Evolutionary conservation across 2,329 filamentous ascomycete genomes (phyloP).

Genomic region (Colletotrichum incanum): DNA sequence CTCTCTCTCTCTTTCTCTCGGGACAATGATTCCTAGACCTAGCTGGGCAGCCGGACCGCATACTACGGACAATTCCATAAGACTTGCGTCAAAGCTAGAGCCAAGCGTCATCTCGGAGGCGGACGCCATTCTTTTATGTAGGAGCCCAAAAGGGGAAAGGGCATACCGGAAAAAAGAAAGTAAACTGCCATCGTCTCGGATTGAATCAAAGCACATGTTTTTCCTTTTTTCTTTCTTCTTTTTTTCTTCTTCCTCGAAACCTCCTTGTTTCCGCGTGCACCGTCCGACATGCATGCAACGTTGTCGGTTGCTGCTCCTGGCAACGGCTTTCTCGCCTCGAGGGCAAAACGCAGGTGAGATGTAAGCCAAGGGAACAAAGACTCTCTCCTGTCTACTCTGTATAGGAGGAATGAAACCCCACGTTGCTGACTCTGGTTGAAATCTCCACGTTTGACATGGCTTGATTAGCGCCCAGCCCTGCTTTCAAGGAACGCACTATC

Average conservation of each 20-base stretch:
- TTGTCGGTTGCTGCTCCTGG: not conserved
- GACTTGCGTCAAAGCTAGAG: conserved; percentile 3
- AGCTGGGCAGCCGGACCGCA: not conserved
- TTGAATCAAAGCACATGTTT: conserved; percentile 19
- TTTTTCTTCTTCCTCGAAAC: not conserved
- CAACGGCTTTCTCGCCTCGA: not conserved
- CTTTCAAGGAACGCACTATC: conserved; percentile 6
- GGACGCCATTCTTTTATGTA: not conserved
- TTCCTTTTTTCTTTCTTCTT: no score
- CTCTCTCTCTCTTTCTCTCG: no score
- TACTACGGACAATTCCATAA: not conserved
- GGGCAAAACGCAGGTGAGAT: no score
- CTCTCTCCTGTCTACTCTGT: not conserved
- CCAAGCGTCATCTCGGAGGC: not conserved
- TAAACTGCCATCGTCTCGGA: conserved; percentile 23
- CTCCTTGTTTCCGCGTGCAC: conserved; percentile 3
- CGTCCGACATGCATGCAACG: not conserved
- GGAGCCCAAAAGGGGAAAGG: not conserved
- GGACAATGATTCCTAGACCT: no score
- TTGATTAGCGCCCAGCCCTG: not conserved
- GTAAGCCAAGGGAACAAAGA: not conserved
- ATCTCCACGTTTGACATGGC: not conserved
- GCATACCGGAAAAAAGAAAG: not conserved
- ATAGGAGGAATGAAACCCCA: not conserved
- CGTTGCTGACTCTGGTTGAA: not conserved